Base-by-base conservation (phyloP, 2,329 filamentous ascomycete species). In the Hymenotorrendiella dingleyae region DNA sequence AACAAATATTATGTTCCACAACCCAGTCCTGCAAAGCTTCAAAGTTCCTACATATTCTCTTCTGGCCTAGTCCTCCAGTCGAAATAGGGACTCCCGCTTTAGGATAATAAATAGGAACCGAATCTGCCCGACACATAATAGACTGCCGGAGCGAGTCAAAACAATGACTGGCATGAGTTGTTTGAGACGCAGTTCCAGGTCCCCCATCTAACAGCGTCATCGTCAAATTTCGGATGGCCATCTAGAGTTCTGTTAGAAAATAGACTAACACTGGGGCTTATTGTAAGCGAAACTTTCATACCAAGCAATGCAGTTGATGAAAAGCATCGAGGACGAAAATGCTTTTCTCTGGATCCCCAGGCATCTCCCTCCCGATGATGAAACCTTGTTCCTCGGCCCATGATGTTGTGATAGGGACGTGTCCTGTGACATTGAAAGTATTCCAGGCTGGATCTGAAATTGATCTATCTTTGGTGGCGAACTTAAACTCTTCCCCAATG, bases 261-360 rank as follows among this genome's bases (percentile, higher is more conserved):
- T 14, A 7, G 20, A 6, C 14, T 23, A 10, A 9, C 14, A 24
- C 14, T 12, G 21, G 19, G n/a, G n/a, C n/a, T n/a, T n/a, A n/a
- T n/a, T n/a, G n/a, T n/a, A n/a, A n/a, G n/a, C n/a, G n/a, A n/a
- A n/a, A n/a, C n/a, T n/a, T n/a, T 7, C 4, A 11, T 36, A 36
- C 34, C 21, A 36, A 36, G 17, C 34, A 36, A 16, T 36, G 34
- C 8, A 36, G 16, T 26, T 36, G 34, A 19, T 36, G 34, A 16
- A 36, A 36, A 12, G 34, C 34, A 21, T 36, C 34, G 20, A 36
- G 23, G 16, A 36, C 34, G 26, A 24, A 36, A 9, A 36, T 36
- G 20, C 12, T 26, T 16, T 36, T 36, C 12, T 36, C 14, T 9
- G 6, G 19, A 14, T 36, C 34, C 14, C 22, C 20, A 4, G 34